Evolutionary conservation across 139 green algal species (phyloP), one percentile per base, ranked within the genome.

Genomic region (Dunaliella sp.): DNA sequence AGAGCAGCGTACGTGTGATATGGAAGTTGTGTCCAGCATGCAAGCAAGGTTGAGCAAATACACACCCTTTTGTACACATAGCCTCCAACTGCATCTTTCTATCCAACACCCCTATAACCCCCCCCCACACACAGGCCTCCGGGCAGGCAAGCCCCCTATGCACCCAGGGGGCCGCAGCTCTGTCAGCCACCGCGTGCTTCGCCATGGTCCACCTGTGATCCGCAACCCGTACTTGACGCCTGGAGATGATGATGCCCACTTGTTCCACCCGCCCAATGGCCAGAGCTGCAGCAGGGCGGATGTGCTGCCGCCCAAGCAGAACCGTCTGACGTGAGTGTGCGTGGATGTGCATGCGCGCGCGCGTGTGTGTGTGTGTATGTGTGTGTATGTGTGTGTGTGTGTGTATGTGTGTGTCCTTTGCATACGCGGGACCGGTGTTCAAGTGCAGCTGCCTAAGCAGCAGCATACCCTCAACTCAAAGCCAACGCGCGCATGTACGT

Each of bases 181-280:
- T 16, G 32, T 35, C 36, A 35, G 57, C 80, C 22, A 35, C 30
- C 80, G n/a, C 31, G 1, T 28, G 21, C 34, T 31, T 38, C 22
- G 31, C 3, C 32, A 38, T 34, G 26, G 31, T 80, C 87, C 87
- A 1, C 87, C 87, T 24, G 82, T 88, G 72, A 84, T 86, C 28
- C 87, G 87, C 59, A 90, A 90, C 36, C 87, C 87, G 0, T 90
- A 88, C 84, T 80, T 90, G 3, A 65, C 77, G 2, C 80, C 74
- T 32, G 84, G 38, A 0, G 81, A 84, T 21, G 87, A 90, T 32
- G 81, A 86, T 38, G 81, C 22, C 30, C 82, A 85, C 65, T 35
- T 84, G 0, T 87, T 86, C 38, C 85, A 91, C 72, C 48, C 80
- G 22, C 77, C 80, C 86, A 87, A 35, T 82, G 58, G 0, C 79